Base-by-base conservation (phyloP, 1,284 basidiomycete genomes). In the Cutaneotrichosporon cutaneum region DNA sequence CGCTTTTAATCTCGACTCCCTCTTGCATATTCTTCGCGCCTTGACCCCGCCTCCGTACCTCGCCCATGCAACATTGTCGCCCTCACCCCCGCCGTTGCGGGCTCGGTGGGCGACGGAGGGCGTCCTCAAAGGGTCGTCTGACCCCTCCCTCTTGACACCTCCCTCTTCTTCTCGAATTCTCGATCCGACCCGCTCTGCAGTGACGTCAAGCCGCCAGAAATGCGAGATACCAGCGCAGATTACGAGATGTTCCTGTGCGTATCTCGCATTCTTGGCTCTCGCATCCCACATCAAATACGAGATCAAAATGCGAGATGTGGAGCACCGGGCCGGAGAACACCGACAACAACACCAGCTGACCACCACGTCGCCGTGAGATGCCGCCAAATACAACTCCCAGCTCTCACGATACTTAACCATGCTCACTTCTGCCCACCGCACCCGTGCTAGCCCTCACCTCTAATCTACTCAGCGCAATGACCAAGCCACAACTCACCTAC, bases 401-500 rank as follows among this genome's bases (percentile, higher is more conserved):
- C 36, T 14, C 36, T 5, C n/a, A 42, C 14, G 13, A 42, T 42
- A 42, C n/a, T n/a, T 42, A 42, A 42, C 36, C 36, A 42, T 36
- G 35, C 16, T 16, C 35, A 36, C 9, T 8, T 36, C n/a, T 36
- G 35, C 14, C 8, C 35, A 36, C 35, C 35, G 35, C 35, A 16
- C 39, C 14, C 8, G 14, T 42, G 39, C 39, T 16, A 16, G 39
- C 39, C 39, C 30, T 30, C 30, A 30, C 30, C 30, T 5, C 30
- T 9, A 4, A 30, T 5, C 30, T 30, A 9, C 30, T n/a, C n/a
- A n/a, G n/a, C 30, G 30, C 30, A 30, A 32, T 53, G n/a, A 33
- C 58, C 33, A 47, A 32, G 2, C 21, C 47, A 0, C 9, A 22
- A 4, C 26, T 59, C 21, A 59, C 50, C 26, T 64, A 58, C 57